phyloP scores from a whole-genome alignment of 352 stramenopile genomes.

The Phytophthora quininea region DNA sequence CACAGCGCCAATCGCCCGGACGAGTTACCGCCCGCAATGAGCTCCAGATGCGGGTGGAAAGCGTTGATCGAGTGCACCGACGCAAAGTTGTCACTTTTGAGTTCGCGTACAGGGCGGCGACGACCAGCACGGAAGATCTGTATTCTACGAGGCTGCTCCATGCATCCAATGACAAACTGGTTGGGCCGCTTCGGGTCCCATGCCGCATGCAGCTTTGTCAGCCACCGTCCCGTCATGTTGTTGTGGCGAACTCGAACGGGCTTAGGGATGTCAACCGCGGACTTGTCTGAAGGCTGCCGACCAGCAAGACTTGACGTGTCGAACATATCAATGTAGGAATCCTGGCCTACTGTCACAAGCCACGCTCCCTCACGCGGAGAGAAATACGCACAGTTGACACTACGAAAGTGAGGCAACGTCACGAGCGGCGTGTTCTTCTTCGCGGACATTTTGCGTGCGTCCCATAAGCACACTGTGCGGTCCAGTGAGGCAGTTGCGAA shows the following conservation, averaged over 20 bases:
- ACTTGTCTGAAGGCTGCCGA: conserved; percentile 34
- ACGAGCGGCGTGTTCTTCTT: conserved; percentile 51
- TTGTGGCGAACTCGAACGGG: conserved; percentile 63
- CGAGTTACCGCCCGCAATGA: conserved; percentile 81
- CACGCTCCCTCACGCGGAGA: conserved; percentile 63
- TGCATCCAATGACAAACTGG: conserved; percentile 83
- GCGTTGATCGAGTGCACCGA: conserved; percentile 90
- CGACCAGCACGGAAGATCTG: conserved; percentile 82
- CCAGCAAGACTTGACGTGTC: conserved; percentile 47
- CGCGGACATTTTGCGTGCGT: conserved; percentile 61
- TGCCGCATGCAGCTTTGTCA: conserved; percentile 84
- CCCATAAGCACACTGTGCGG: conserved; percentile 84
- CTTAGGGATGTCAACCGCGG: conserved; percentile 49
- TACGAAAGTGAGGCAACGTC: conserved; percentile 72
- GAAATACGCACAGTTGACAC: conserved; percentile 90
- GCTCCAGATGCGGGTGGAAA: conserved; percentile 77
- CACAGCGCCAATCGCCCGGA: conserved; percentile 73
- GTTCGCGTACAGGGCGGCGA: conserved; percentile 72
- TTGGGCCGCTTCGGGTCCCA: conserved; percentile 82
- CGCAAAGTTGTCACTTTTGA: conserved; percentile 68
- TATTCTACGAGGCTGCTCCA: conserved; percentile 80
- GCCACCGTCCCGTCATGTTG: conserved; percentile 87
- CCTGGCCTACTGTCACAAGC: conserved; percentile 82
- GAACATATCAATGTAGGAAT: conserved; percentile 84
- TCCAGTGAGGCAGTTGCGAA: conserved; percentile 83